These are phyloP conservation scores for Fonsecaea pugnacius DNA, from an alignment of 2,329 filamentous ascomycete genomes.

Conservation along the genomic window DNA sequence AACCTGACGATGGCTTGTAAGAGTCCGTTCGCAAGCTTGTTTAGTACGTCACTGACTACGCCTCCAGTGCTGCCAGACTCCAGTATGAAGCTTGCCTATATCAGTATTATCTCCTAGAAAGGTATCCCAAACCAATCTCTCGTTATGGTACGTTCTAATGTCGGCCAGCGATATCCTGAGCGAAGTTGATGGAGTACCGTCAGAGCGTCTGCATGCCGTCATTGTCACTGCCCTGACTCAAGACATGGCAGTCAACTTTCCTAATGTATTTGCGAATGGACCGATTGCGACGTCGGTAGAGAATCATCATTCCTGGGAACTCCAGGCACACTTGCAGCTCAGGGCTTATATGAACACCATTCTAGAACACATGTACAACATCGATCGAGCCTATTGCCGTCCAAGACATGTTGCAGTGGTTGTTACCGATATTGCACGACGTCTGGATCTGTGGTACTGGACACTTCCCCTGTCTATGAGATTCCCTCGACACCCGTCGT, in stretches of 20 bases:
- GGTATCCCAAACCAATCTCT: neutral
- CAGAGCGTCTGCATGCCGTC: slow-evolving; percentile 11
- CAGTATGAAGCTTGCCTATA: slow-evolving; percentile 18
- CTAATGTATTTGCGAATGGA: slow-evolving; percentile 7
- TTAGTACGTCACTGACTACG: neutral
- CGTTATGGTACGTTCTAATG: neutral
- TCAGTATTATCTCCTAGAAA: slow-evolving; percentile 20
- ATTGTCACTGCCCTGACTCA: neutral
- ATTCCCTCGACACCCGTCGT: slow-evolving; percentile 17
- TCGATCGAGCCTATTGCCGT: slow-evolving; percentile 19
- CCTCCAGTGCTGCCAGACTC: slow-evolving; percentile 4
- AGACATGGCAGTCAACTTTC: neutral
- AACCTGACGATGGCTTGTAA: slow-evolving; percentile 12
- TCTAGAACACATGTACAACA: slow-evolving; percentile 13
- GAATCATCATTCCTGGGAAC: neutral
- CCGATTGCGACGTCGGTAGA: neutral
- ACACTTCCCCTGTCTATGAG: slow-evolving; percentile 14
- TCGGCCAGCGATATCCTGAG: slow-evolving; percentile 17
- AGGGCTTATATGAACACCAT: slow-evolving; percentile 22
- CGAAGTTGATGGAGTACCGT: slow-evolving; percentile 17
- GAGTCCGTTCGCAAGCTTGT: neutral
- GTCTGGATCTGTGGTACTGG: slow-evolving; percentile 22
- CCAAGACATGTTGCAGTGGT: slow-evolving; percentile 8
- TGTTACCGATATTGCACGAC: slow-evolving; percentile 13
- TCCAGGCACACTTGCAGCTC: slow-evolving; percentile 14